A percentile compares a stretch with the other conserved stretches of the same genome.
These are phyloP conservation scores for Candida tetrigidarum DNA, from an alignment of 1,139 yeast species.

Conservation along the genomic window DNA sequence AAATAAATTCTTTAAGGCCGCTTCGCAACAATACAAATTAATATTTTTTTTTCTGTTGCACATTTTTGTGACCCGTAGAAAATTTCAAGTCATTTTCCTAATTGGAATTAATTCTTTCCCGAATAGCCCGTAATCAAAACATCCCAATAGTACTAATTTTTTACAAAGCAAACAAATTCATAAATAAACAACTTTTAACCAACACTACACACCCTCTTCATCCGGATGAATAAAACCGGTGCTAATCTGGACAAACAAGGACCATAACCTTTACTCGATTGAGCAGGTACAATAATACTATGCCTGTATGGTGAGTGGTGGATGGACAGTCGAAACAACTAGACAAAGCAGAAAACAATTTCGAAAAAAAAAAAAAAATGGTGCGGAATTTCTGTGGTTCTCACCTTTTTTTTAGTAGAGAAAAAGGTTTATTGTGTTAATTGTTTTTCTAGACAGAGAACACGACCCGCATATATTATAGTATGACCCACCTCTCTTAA, in stretches of 20 bases:
- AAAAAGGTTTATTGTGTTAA: neutral
- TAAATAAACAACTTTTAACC: neutral
- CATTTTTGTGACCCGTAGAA: neutral
- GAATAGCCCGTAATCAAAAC: constrained; percentile 5
- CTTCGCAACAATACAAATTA: no score
- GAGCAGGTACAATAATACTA: neutral
- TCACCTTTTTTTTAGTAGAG: no score
- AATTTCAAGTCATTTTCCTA: constrained; percentile 5
- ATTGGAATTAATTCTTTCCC: constrained; percentile 1
- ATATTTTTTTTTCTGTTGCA: no score
- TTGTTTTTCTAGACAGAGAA: neutral
- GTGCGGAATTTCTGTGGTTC: neutral
- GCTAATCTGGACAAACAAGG: neutral
- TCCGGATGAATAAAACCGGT: neutral
- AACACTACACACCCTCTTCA: neutral
- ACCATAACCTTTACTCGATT: constrained; percentile 5
- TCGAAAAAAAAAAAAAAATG: neutral
- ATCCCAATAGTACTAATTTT: no score
- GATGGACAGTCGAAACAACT: neutral
- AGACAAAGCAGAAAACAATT: neutral
- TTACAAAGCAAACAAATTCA: no score
- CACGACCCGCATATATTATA: neutral
- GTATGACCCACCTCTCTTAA: neutral
- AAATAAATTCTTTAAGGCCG: neutral
- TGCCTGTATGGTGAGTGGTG: neutral